phyloP scores from a whole-genome alignment of 768 basidiomycete genomes.

The Lentinula raphanica region DNA sequence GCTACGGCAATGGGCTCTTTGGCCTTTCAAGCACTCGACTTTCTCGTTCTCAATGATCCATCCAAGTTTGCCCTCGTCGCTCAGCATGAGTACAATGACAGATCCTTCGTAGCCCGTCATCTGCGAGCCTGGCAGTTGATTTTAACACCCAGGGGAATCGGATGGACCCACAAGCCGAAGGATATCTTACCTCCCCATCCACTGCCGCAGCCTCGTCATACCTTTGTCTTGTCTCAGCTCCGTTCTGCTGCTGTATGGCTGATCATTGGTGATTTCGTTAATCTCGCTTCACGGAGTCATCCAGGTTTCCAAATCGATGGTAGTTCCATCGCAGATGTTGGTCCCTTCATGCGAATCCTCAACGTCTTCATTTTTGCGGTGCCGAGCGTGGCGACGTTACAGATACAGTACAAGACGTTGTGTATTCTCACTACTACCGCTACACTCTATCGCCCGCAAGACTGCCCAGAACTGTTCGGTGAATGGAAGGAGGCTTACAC shows the following conservation, averaged over 20 bases:
- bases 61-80: no score
- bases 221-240: constrained; percentile 20
- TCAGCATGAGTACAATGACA: no score
- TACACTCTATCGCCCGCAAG: constrained; percentile 16
- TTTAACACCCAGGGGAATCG: constrained; percentile 28
- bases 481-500: constrained; percentile 24
- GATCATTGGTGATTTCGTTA: constrained; percentile 14
- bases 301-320: constrained; percentile 13
- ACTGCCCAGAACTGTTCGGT: constrained; percentile 27
- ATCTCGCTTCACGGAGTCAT: constrained; percentile 8
- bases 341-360: constrained; percentile 12
- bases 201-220: constrained; percentile 8
- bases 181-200: constrained; percentile 16
- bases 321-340: constrained; percentile 9
- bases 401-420: constrained; percentile 8
- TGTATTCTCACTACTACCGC: constrained; percentile 8
- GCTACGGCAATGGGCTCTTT: neutral
- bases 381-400: constrained; percentile 13
- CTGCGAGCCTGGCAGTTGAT: constrained; percentile 22
- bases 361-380: constrained; percentile 18
- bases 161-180: constrained; percentile 28
- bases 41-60: neutral
- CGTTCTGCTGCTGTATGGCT: constrained; percentile 7
- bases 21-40: neutral
- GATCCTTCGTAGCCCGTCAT: no score